Evolutionary conservation across 805 yeast genomes (phyloP), one percentile per base, ranked within the genome.

Genomic region (Candida parachauliodes): DNA sequence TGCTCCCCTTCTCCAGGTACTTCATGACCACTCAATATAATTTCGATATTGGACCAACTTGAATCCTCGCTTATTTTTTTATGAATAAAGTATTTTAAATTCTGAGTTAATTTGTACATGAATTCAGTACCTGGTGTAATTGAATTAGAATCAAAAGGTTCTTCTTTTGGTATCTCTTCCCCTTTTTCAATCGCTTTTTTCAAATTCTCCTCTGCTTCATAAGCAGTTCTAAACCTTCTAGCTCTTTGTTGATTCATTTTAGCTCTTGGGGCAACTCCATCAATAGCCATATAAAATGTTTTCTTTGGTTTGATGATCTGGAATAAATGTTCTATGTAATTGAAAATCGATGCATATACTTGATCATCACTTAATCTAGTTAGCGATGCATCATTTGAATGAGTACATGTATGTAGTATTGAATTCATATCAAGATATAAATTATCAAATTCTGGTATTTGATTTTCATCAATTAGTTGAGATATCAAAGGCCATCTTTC

Each of bases 1-100:
- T 91, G 98, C 65, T 91, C 98, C 63, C 98, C 98, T 70, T 91
- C 98, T 49, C 98, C 98, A 3, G 98, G 98, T 14, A 87, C 97
- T 59, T 89, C 96, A 52, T 88, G 96, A 25, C 96, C 98, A 37
- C 93, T 83, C 43, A 91, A 72, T 21, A 91, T 71, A 43, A 91
- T 74, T 38, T 84, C 75, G 36, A 87, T 70, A 36, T 76, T 74
- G 46, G 84, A 83, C 98, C 98, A 91, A 38, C 80, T 77, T 9
- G 89, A 67, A 55, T 91, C 98, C 36, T 84, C 83, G 2, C 94
- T 75, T 27, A 89, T 80, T 57, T 91, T 91, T 50, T 87, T 83
- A 56, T 87, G 87, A 51, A 91, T 83, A 62, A 84, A 91, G 60
- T 87, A 91, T 51, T 86, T 83, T 57, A 91, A 70, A 54, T 85